phyloP scores from a whole-genome alignment of 495 filamentous ascomycete genomes.

The Ramalina peruviana region DNA sequence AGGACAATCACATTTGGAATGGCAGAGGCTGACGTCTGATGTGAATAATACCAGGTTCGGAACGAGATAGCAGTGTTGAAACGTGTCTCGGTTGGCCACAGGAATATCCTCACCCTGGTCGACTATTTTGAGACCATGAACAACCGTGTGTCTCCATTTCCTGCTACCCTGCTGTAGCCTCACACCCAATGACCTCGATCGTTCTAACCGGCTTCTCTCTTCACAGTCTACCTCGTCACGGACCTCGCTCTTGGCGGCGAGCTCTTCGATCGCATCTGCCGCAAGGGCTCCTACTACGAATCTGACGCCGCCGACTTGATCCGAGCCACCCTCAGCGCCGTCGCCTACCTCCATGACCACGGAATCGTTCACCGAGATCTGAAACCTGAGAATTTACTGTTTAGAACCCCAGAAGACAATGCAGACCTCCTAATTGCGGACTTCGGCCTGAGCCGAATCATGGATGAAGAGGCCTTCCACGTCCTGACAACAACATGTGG shows the following conservation, averaged over 20 bases:
- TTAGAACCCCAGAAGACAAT: slow-evolving; percentile 43
- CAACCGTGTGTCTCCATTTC: slow-evolving; percentile 44
- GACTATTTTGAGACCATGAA: slow-evolving; percentile 99
- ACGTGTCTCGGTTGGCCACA: slow-evolving; percentile 91
- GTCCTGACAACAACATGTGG: slow-evolving; percentile 95
- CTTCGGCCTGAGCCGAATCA: slow-evolving; percentile 86
- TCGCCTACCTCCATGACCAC: slow-evolving; percentile 95
- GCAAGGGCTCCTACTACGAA: slow-evolving; percentile 96
- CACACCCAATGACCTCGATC: neutral
- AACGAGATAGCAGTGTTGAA: slow-evolving; percentile 98
- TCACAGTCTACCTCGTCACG: slow-evolving; percentile 84
- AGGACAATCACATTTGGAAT: neutral
- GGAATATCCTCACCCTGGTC: slow-evolving; percentile 92
- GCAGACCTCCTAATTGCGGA: slow-evolving; percentile 81
- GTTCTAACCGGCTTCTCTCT: neutral
- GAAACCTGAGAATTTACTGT: slow-evolving; percentile 42
- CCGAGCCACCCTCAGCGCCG: slow-evolving; percentile 87
- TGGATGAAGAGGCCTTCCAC: slow-evolving; percentile 99
- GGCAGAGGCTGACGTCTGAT: neutral
- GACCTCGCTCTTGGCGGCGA: slow-evolving; percentile 94
- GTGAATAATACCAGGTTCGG: slow-evolving; percentile 49
- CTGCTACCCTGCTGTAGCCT: neutral
- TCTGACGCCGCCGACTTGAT: slow-evolving; percentile 91
- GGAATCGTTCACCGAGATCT: slow-evolving; percentile 89
- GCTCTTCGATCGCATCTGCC: slow-evolving; percentile 95